Conservation (phyloP, 2,329 filamentous ascomycete genomes). For the Blastomyces emzantsi region DNA sequence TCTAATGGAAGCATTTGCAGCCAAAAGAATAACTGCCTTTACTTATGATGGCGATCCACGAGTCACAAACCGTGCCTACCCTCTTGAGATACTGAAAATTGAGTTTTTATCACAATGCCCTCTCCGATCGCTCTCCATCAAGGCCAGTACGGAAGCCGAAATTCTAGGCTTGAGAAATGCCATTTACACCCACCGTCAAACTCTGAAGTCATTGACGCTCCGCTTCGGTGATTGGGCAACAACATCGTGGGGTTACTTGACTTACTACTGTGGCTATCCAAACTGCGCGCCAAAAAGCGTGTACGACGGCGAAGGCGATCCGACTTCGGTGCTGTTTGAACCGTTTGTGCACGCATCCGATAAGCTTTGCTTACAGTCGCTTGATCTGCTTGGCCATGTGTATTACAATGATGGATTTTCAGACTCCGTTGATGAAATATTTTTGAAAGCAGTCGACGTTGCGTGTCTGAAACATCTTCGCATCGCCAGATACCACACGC, state of each 20-base stretch:
- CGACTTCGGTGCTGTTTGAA: not conserved
- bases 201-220: not conserved
- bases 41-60: not conserved
- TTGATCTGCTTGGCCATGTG: not conserved
- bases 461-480: not conserved
- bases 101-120: not conserved
- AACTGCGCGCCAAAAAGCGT: not conserved
- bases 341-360: not conserved
- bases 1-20: not conserved
- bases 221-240: not conserved
- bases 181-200: not conserved
- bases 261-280: not conserved
- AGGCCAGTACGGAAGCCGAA: not conserved
- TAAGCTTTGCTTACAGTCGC: not conserved
- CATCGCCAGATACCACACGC: not conserved
- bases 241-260: not conserved
- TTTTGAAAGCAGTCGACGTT: not conserved
- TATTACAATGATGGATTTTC: not conserved
- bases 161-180: not conserved
- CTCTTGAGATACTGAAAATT: not conserved
- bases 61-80: not conserved
- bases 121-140: not conserved
- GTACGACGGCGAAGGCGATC: not conserved
- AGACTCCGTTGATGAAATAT: not conserved
- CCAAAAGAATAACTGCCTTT: not conserved